Conservation (phyloP, 768 basidiomycete species). For the Leccinum aurantiacum region DNA sequence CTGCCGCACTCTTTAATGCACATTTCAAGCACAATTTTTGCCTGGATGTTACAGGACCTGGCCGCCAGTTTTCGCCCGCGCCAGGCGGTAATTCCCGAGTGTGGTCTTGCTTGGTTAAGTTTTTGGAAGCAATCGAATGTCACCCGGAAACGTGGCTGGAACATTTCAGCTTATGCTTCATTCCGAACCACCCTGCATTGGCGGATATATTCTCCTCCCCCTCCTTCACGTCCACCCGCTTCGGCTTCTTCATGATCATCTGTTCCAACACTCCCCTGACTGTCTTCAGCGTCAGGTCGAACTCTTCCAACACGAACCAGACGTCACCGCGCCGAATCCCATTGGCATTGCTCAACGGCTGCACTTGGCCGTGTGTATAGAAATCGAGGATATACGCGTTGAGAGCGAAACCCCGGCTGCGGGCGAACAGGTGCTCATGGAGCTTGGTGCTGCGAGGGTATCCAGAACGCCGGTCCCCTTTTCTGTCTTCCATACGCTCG, state of each 20-base stretch:
- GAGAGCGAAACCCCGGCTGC: conserved; percentile 35
- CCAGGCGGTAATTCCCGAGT: no score
- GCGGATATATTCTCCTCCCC: conserved; percentile 9
- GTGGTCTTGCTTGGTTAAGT: no score
- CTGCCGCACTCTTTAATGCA: no score
- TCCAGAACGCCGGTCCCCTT: background rate
- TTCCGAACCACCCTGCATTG: no score
- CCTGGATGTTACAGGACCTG: no score
- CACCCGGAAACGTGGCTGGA: no score
- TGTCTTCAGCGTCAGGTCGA: conserved; percentile 48
- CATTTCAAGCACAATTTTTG: no score
- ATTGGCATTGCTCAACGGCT: conserved; percentile 49
- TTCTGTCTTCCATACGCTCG: background rate
- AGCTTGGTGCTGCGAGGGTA: background rate
- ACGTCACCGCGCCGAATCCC: conserved; percentile 60
- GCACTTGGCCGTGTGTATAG: conserved; percentile 60
- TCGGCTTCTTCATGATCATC: conserved; percentile 36
- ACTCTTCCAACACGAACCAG: conserved; percentile 66
- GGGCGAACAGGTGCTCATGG: background rate
- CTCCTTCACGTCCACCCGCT: conserved; percentile 10
- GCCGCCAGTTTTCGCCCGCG: no score
- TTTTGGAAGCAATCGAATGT: no score
- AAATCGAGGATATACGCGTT: conserved; percentile 73
- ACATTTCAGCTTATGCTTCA: no score
- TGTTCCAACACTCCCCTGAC: conserved; percentile 52